phyloP scores from a whole-genome alignment of 192 early-diverging fungal species.

The Oehlia diaphana region DNA sequence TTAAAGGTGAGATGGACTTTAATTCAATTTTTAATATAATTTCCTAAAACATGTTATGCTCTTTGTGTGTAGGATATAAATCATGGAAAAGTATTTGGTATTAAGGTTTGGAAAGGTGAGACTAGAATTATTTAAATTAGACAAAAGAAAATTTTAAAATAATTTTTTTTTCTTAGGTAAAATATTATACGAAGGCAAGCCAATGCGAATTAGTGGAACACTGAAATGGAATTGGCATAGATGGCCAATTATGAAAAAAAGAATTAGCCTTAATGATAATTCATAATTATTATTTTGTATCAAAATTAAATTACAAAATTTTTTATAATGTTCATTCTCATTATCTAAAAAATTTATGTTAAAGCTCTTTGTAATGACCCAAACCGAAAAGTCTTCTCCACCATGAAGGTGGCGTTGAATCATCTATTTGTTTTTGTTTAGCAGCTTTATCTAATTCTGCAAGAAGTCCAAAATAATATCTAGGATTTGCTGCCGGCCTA shows the following conservation, averaged over 20 bases:
- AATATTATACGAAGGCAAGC: background rate
- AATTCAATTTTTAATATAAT: background rate
- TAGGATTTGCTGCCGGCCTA: slow-evolving; percentile 54
- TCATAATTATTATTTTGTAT: background rate
- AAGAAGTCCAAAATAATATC: slow-evolving; percentile 54
- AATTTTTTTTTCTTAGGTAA: background rate
- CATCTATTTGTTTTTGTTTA: slow-evolving; percentile 43
- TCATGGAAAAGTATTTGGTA: slow-evolving; percentile 15
- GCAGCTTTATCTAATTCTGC: slow-evolving; percentile 50
- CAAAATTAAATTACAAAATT: background rate
- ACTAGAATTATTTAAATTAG: background rate
- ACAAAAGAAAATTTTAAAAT: background rate
- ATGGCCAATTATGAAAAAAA: slow-evolving; percentile 5
- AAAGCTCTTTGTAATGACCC: background rate
- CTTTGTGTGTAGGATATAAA: background rate
- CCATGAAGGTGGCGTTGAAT: background rate
- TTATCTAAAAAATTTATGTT: background rate
- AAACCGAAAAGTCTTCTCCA: slow-evolving; percentile 7
- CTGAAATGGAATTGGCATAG: slow-evolving; percentile 13
- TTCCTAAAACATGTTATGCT: background rate
- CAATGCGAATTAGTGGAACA: background rate
- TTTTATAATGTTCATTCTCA: background rate
- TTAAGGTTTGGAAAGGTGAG: slow-evolving; percentile 20
- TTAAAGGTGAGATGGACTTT: background rate
- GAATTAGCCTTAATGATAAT: background rate